These are phyloP conservation scores for Silene noctiflora DNA, from an alignment of 179 eudicot genomes.

Conservation along the genomic window DNA sequence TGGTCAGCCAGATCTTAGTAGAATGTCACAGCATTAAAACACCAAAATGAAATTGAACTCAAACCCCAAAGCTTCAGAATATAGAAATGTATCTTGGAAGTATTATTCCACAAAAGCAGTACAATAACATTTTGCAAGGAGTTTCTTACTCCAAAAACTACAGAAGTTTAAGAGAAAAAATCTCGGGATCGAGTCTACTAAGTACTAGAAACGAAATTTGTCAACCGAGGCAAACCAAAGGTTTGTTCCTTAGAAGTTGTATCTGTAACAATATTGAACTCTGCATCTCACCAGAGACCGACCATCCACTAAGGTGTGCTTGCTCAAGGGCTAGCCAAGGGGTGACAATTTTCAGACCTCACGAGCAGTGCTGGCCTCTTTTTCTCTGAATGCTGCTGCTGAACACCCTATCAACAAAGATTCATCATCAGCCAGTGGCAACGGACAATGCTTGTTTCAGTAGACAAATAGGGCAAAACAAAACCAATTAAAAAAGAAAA, in stretches of 20 bases:
- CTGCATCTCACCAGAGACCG: neutral
- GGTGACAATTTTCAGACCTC: constrained; percentile 23
- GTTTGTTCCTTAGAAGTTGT: constrained; percentile 8
- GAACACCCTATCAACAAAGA: neutral
- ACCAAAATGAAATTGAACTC: too few relatives aligned
- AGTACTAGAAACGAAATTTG: neutral
- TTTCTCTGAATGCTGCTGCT: constrained; percentile 30
- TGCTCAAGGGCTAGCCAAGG: constrained; percentile 18
- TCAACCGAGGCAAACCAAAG: constrained; percentile 22
- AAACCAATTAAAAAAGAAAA: neutral
- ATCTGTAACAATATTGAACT: neutral
- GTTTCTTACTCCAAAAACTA: neutral
- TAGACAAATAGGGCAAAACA: neutral
- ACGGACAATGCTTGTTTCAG: neutral
- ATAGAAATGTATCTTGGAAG: neutral
- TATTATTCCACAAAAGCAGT: neutral
- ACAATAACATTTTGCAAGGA: neutral
- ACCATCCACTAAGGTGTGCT: neutral
- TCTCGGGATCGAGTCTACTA: neutral
- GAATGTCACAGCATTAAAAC: too few relatives aligned
- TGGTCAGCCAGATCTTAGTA: too few relatives aligned
- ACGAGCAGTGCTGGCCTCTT: constrained; percentile 27
- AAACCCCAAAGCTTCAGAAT: too few relatives aligned
- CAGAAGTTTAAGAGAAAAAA: neutral
- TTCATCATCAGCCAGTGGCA: too few relatives aligned